phyloP scores from a whole-genome alignment of 176 grass and related monocot species.

The Panicum miliaceum region DNA sequence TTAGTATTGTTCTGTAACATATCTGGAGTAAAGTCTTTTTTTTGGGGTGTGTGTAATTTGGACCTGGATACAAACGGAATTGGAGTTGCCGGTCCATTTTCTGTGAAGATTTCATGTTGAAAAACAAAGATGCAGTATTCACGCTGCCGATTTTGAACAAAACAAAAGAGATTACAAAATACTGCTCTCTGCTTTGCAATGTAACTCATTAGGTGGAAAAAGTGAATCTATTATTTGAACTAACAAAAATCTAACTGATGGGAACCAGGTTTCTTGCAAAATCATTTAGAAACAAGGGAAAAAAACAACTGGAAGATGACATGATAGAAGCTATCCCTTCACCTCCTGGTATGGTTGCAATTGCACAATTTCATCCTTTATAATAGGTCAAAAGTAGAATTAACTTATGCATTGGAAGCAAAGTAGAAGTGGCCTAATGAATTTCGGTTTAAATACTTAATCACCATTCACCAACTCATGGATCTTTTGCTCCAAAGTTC shows the following conservation, averaged over 20 bases:
- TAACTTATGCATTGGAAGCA: neutral
- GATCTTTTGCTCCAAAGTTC: neutral
- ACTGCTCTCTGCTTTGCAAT: neutral
- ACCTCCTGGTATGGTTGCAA: neutral
- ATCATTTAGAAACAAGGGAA: neutral
- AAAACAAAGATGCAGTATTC: neutral
- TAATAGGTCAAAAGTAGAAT: neutral
- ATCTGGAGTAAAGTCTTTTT: neutral
- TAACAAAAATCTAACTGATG: neutral
- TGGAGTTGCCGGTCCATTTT: neutral
- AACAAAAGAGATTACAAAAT: neutral
- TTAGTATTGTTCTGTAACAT: neutral
- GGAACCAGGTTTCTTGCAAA: neutral
- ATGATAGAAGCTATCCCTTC: neutral
- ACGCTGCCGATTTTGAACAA: neutral
- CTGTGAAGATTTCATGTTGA: neutral
- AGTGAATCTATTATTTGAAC: neutral
- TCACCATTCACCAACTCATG: neutral
- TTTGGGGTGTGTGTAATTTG: neutral
- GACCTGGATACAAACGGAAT: neutral
- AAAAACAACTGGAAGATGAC: constrained; percentile 9
- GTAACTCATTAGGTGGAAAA: neutral
- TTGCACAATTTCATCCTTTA: neutral
- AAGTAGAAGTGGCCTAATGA: neutral
- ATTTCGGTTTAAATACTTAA: neutral